Evolutionary conservation across 768 basidiomycete species (phyloP).

Genomic region (Chalciporus piperatus): DNA sequence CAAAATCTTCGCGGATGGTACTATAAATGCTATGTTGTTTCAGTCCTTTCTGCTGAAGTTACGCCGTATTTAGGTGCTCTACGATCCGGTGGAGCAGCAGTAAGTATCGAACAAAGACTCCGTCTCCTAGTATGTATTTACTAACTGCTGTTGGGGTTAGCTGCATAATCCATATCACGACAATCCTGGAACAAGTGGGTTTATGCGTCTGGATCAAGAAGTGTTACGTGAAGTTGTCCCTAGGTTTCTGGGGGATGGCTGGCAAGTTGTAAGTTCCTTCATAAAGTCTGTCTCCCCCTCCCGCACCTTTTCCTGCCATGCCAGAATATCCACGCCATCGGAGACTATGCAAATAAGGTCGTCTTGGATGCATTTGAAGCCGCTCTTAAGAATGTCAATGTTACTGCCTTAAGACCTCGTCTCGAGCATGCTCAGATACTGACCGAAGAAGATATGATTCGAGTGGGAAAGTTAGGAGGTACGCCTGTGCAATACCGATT

Average conservation of each 20-base stretch:
- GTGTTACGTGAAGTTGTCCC: slow-evolving; percentile 62
- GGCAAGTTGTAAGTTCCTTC: slow-evolving; percentile 76
- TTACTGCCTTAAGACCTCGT: slow-evolving; percentile 67
- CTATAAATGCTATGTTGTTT: not conserved
- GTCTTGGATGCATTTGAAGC: slow-evolving; percentile 82
- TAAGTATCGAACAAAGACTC: slow-evolving; percentile 31
- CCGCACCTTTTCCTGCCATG: not conserved
- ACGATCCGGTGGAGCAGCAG: slow-evolving; percentile 87
- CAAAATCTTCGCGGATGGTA: slow-evolving; percentile 72
- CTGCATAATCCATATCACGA: slow-evolving; percentile 82
- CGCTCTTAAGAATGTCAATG: slow-evolving; percentile 56
- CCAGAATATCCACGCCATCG: slow-evolving; percentile 86
- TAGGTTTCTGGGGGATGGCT: slow-evolving; percentile 72
- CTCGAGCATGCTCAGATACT: slow-evolving; percentile 93
- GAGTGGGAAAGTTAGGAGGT: slow-evolving; percentile 81
- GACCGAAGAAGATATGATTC: slow-evolving; percentile 66
- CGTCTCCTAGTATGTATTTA: not conserved
- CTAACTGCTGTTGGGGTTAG: slow-evolving; percentile 32
- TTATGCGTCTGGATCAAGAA: slow-evolving; percentile 69
- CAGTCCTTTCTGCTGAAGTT: not conserved
- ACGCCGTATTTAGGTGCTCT: slow-evolving; percentile 60
- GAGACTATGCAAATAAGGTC: slow-evolving; percentile 83
- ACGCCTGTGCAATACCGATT: slow-evolving; percentile 4
- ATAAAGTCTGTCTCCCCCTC: not conserved
- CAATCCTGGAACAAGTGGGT: slow-evolving; percentile 70